Evolutionary conservation across 2,329 filamentous ascomycete genomes (phyloP), one percentile per base, ranked within the genome.

Genomic region (Diaporthe longicolla): DNA sequence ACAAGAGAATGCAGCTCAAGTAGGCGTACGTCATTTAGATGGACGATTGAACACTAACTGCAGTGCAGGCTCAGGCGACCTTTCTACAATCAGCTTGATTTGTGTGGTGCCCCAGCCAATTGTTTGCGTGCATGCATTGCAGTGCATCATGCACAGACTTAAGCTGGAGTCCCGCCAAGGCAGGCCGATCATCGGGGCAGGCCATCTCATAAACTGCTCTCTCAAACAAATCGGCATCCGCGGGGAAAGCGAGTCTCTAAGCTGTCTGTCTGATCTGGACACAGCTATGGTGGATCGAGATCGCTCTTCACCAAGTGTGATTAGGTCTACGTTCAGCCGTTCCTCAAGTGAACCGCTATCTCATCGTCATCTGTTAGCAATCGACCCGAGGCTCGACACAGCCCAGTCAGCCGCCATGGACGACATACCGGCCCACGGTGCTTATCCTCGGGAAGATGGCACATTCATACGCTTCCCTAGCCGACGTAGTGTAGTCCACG

Each of bases 401-500:
- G 9, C 17, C 3, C 5, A 43, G 19, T 15, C 43, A 4, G 15
- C 68, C 10, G 45, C 13, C 17, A 71, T 71, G 43, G 37, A 40
- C 11, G 37, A 26, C 15, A 17, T 1, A 9, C 13, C 21, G 4
- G 1, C 26, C 4, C 71, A 69, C 21, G 74, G 74, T 7, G 66
- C 19, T 26, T 78, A 75, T 37, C 73, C 76, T 21, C 52, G 70
- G 13, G 68, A 74, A 32, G 72, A 72, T 32, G 73, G 54, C 26
- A 17, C 21, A 7, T 80, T 81, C 73, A 73, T 76, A 55, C 71
- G 70, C 24, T 80, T 79, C 80, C 84, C 94, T 13, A 96, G 94
- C 77, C 90, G 96, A 50, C 89, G 96, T 76, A 98, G 95, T 78
- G 95, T 97, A 32, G 94, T 98, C 13, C 95, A 98, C 81, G 97